Evolutionary conservation across 257 asterid species (phyloP).

Genomic region (Scutellaria galericulata): DNA sequence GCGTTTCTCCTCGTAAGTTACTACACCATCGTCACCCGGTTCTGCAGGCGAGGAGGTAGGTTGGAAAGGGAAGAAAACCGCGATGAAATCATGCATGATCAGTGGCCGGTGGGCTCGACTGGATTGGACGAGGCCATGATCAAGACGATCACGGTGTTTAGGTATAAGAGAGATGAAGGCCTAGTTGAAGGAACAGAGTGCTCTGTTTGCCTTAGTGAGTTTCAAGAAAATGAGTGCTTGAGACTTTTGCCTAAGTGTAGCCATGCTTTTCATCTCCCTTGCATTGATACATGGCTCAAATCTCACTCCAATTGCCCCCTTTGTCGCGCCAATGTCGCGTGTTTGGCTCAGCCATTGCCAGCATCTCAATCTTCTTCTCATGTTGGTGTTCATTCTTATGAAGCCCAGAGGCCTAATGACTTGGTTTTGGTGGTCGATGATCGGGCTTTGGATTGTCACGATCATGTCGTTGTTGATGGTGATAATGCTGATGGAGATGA

Average conservation of each 20-base stretch:
- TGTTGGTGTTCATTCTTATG: constrained; percentile 30
- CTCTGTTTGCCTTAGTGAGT: constrained; percentile 75
- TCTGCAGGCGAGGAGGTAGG: constrained; percentile 50
- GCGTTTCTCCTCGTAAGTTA: constrained; percentile 55
- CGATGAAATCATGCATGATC: constrained; percentile 36
- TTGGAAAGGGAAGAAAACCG: constrained; percentile 34
- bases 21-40: constrained; percentile 55
- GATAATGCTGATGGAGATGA: not conserved
- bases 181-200: constrained; percentile 73
- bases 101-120: constrained; percentile 39
- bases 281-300: constrained; percentile 82
- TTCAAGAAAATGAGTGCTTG: constrained; percentile 65
- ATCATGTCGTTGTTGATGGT: not conserved
- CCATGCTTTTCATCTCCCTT: constrained; percentile 86
- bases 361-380: constrained; percentile 31
- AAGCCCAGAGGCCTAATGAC: constrained; percentile 45
- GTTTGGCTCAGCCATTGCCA: constrained; percentile 12
- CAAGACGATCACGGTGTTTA: constrained; percentile 59
- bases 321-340: constrained; percentile 62
- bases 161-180: constrained; percentile 53
- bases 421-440: constrained; percentile 53
- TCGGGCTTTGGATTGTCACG: not conserved
- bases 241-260: constrained; percentile 82
- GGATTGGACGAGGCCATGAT: constrained; percentile 75
- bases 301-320: constrained; percentile 80